Conservation (phyloP, 495 filamentous ascomycete species). For the Pyrenula aspistea region DNA sequence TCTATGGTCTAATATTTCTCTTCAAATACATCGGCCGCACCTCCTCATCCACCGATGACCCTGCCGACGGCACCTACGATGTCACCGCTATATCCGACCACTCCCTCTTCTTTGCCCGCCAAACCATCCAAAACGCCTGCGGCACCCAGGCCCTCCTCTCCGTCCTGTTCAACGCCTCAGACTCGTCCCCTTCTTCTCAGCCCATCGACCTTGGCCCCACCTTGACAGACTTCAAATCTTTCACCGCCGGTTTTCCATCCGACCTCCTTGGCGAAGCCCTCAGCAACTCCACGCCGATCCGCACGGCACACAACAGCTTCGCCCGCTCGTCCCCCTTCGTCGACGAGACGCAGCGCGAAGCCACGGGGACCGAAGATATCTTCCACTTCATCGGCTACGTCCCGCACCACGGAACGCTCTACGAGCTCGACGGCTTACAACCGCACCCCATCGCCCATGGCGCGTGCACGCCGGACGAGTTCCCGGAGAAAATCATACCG, state of each 20-base stretch:
- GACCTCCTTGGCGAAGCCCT: conserved; percentile 61
- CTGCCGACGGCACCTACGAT: conserved; percentile 71
- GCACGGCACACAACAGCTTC: conserved; percentile 89
- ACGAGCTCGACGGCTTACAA: conserved; percentile 92
- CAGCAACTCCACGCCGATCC: conserved; percentile 66
- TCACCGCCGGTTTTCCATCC: conserved; percentile 75
- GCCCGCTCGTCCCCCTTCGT: conserved; percentile 79
- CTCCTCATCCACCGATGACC: conserved; percentile 43
- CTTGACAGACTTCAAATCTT: conserved; percentile 76
- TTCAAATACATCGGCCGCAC: conserved; percentile 88
- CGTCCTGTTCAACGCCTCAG: conserved; percentile 77
- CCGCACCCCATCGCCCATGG: conserved; percentile 87
- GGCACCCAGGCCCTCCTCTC: conserved; percentile 93
- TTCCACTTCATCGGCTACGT: conserved; percentile 99
- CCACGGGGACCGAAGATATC: conserved; percentile 58
- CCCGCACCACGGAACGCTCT: conserved; percentile 61
- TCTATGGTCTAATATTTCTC: conserved; percentile 98
- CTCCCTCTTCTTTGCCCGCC: conserved; percentile 83
- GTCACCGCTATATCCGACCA: conserved; percentile 44
- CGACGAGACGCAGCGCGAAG: conserved; percentile 65
- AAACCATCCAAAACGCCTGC: conserved; percentile 99
- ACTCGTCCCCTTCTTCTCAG: conserved; percentile 7
- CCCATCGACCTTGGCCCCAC: conserved; percentile 44
- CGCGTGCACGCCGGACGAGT: conserved; percentile 49
- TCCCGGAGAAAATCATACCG: conserved; percentile 73